Base-by-base conservation (phyloP, 176 grass and related monocot species). In the Melocanna baccifera region DNA sequence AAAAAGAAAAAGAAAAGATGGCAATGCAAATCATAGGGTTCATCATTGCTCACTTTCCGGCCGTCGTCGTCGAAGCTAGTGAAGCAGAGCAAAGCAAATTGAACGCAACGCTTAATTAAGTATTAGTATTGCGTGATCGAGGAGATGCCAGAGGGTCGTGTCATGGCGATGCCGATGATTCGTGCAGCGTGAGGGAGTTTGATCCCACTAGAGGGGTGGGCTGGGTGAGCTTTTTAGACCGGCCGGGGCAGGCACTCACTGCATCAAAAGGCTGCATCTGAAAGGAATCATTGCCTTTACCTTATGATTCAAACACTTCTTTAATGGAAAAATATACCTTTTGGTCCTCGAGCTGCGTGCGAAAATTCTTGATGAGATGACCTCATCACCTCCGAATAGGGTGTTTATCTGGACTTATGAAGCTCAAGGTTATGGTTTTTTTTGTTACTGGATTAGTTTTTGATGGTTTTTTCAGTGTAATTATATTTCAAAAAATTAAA, bases 251-350 rank as follows among this genome's bases (percentile, higher is more conserved):
- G 45, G 62, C 39, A 69, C 51, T 46, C 74, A 10, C 77, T 73
- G 79, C 88, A 86, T 90, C 78, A 90, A 90, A 90, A 90, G 88
- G 79, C 79, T 78, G 88, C 85, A 71, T 84, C 70, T 66, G 18
- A 84, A 86, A 90, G 84, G 88, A 90, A 90, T 90, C 88, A 86
- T 73, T 67, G 79, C 78, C 73, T 90, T 83, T 41, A 73, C 73
- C 84, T 90, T 86, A 86, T 67, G 56, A 72, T 86, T 90, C 84
- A 90, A 72, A 48, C 69, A 75, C 36, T 48, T 39, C 61, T 87
- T 87, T 87, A 82, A 68, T 50, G 62, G 39, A 55, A 66, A 37
- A 20, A 7, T 13, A 71, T 11, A 30, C 47, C 72, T 78, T 85
- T 85, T 82, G 43, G 15, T 10, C 71, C 42, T 90, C 84, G 79